phyloP scores from a whole-genome alignment of 441 rosid genomes.

The Corymbia calophylla region DNA sequence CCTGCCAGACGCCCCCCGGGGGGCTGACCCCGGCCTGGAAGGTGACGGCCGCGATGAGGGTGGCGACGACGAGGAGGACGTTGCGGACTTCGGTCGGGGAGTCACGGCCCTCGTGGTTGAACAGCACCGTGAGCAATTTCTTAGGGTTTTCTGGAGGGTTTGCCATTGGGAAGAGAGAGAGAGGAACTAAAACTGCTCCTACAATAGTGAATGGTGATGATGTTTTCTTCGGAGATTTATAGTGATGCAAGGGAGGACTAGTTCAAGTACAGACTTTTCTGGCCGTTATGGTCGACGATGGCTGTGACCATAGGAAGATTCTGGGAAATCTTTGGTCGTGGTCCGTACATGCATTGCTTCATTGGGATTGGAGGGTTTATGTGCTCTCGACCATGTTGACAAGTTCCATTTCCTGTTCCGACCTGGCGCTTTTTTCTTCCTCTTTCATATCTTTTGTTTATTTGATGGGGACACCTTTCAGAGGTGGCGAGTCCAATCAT shows the following conservation, averaged over 20 bases:
- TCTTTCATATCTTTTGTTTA: neutral
- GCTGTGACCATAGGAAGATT: neutral
- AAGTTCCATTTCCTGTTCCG: neutral
- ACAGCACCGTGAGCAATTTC: neutral
- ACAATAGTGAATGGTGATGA: neutral
- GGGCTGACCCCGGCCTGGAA: constrained; percentile 16
- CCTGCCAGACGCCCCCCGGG: constrained; percentile 12
- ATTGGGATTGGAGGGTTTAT: neutral
- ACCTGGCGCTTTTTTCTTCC: neutral
- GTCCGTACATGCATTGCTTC: neutral
- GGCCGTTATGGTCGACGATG: neutral
- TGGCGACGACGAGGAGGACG: neutral
- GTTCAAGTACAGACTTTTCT: neutral
- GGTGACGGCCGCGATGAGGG: constrained; percentile 7
- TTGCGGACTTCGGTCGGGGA: neutral
- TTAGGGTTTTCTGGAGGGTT: neutral
- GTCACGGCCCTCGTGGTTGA: neutral
- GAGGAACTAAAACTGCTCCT: neutral
- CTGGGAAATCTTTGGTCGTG: neutral
- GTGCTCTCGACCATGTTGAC: neutral
- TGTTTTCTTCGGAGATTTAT: neutral
- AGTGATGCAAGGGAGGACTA: neutral
- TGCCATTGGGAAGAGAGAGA: neutral
- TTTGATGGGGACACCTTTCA: too few species aligned
- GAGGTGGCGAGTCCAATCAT: too few species aligned